These are phyloP conservation scores for Fusarium duplospermum DNA, from an alignment of 2,329 filamentous ascomycete genomes.

Conservation along the genomic window DNA sequence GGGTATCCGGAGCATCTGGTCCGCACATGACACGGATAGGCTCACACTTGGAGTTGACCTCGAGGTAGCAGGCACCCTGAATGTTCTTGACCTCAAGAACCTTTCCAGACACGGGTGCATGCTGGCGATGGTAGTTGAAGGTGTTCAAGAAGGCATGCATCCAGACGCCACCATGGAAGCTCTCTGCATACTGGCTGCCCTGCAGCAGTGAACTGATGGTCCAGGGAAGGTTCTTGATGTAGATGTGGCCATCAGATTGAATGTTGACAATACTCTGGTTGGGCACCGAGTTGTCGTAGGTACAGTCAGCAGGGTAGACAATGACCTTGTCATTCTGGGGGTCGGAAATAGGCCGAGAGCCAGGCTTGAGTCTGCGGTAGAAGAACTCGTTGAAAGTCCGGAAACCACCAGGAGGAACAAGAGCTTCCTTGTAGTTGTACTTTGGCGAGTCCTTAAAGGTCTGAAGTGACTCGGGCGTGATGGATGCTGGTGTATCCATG, in stretches of 20 bases:
- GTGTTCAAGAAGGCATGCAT: constrained; percentile 55
- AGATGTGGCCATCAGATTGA: constrained; percentile 42
- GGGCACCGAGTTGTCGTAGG: constrained; percentile 43
- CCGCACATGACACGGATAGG: constrained; percentile 33
- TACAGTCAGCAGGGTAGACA: constrained; percentile 52
- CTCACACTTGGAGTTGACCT: constrained; percentile 44
- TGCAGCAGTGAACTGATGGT: constrained; percentile 51
- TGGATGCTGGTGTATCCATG: constrained; percentile 48
- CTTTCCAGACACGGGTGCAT: constrained; percentile 53
- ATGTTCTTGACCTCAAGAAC: constrained; percentile 53
- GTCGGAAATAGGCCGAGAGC: constrained; percentile 46
- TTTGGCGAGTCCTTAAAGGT: constrained; percentile 47
- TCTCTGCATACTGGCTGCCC: constrained; percentile 44
- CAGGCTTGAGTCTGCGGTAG: constrained; percentile 50
- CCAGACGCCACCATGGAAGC: constrained; percentile 54
- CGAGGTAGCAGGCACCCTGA: constrained; percentile 51
- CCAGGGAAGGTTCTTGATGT: constrained; percentile 54
- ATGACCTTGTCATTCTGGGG: constrained; percentile 46
- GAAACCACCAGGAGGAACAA: constrained; percentile 47
- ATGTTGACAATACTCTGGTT: constrained; percentile 42
- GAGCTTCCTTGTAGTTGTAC: constrained; percentile 48
- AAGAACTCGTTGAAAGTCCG: constrained; percentile 57
- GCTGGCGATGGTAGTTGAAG: constrained; percentile 56
- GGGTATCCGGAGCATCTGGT: constrained; percentile 48
- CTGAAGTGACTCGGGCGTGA: constrained; percentile 46